Evolutionary conservation across 2,329 filamentous ascomycete species (phyloP), one percentile per base, ranked within the genome.

Genomic region (Pseudogymnoascus sp.): DNA sequence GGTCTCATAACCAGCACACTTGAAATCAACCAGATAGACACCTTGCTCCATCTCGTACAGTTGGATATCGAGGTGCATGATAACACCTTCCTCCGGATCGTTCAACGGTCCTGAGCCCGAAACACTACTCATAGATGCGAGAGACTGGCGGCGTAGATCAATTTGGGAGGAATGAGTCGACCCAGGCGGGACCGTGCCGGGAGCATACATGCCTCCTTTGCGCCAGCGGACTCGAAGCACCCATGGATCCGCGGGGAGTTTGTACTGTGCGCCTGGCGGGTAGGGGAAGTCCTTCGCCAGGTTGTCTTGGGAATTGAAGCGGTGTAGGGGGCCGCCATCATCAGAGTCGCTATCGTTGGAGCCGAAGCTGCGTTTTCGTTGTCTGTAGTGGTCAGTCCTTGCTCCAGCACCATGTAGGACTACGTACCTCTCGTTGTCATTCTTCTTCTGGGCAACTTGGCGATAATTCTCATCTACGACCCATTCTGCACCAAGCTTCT

Each of bases 11-110:
- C 95, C 95, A 12, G 95, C 93, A 75, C 93, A 97, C 75, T 97
- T 97, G 81, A 99, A 99, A 75, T 99, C 95, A 59, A 99, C 95
- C 66, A 99, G 88, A 75, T 93, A 97, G 68, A 95, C 93, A 63
- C 90, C 89, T 64, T 87, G 86, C 75, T 97, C 93, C 80, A 97
- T 92, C 72, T 92, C 89, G 76, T 97, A 97, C 61, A 97, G 88
- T 74, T 97, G 95, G 67, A 99, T 97, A 68, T 96, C 93, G 74
- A 99, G 86, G 73, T 96, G 95, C 71, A 97, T 89, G 73, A 90
- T 93, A n/a, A 96, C 87, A 18, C 68, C 68, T 38, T 75, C 71
- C 59, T 72, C 59, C 3, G 71, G 69, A 18, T 64, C 31, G 28
- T 61, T 70, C 25, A 68, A 69, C 21, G 72, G 66, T 21, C 69